Base-by-base conservation (phyloP, 2,329 filamentous ascomycete species). In the Trichophyton simii region DNA sequence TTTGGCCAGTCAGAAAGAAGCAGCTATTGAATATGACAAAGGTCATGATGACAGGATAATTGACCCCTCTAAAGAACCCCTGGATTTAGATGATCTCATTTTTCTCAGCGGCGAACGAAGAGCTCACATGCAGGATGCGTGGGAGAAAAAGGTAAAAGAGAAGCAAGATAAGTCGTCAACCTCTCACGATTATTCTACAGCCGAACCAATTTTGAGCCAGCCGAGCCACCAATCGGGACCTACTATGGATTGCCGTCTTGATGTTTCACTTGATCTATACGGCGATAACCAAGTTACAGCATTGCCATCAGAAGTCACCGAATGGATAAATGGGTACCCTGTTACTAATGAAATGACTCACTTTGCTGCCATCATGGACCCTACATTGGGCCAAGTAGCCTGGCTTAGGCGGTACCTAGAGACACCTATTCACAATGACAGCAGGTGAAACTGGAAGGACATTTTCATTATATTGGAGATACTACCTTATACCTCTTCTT, bases 311-410 rank as follows among this genome's bases (percentile, higher is more conserved):
- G 72, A 76, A 34, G 66, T 83, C 2, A 70, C 76, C 1, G 65
- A 70, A 9, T 82, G 82, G 82, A 71, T 83, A 7, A 72, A 72
- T 22, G 72, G 71, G 13, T 80, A 78, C 63, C 83, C 83, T 0
- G 79, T 80, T 2, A 77, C 77, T 15, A 85, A 84, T 66, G 79
- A 83, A 61, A 75, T 73, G 41, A 84, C 82, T 1, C 82, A 86
- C 70, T 86, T 80, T 69, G 77, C 78, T 3, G 77, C 77, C 20
- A 71, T 86, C 31, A 78, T 86, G 78, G 82, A 85, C 70, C 79
- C 83, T 2, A 68, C 63, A 4, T 69, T 68, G 13, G 81, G 82
- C 0, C 70, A 71, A 11, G 71, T 84, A 22, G 68, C 72, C 13
- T 83, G 79, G 77, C 66, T 78, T n/a, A 66, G 65, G 11, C 66